A percentile compares a stretch with the other conserved stretches of the same genome.
These are phyloP conservation scores for Remersonia thermophila DNA, from an alignment of 2,329 filamentous ascomycete species.

Conservation along the genomic window DNA sequence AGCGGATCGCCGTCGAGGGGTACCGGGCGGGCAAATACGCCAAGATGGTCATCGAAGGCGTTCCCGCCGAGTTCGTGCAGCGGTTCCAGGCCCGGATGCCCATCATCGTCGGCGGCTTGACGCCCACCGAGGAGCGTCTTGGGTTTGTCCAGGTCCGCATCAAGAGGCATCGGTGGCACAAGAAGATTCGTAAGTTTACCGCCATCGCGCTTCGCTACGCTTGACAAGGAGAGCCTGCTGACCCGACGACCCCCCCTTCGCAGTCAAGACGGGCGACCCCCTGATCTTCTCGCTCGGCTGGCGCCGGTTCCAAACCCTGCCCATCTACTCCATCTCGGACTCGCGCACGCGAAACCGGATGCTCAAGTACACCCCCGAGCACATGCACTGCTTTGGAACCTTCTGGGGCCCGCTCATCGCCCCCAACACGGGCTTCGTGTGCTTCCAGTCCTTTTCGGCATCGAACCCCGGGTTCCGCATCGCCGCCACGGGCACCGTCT, in stretches of 20 bases:
- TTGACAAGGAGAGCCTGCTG: no score
- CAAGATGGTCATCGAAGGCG: slow-evolving; percentile 75
- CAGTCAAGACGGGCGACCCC: slow-evolving; percentile 89
- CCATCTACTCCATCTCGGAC: slow-evolving; percentile 90
- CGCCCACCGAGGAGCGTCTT: slow-evolving; percentile 87
- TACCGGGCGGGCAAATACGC: slow-evolving; percentile 88
- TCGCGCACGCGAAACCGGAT: slow-evolving; percentile 89
- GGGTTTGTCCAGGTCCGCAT: slow-evolving; percentile 92
- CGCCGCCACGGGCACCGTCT: slow-evolving; percentile 82
- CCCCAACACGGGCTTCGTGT: slow-evolving; percentile 91
- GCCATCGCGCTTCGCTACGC: no score
- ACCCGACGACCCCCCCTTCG: no score
- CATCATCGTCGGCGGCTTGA: slow-evolving; percentile 80
- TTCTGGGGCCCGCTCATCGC: slow-evolving; percentile 92
- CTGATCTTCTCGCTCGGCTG: slow-evolving; percentile 95
- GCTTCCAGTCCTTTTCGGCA: slow-evolving; percentile 78
- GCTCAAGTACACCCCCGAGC: slow-evolving; percentile 98
- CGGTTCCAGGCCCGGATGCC: slow-evolving; percentile 74
- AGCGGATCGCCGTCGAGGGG: slow-evolving; percentile 75
- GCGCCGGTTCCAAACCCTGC: slow-evolving; percentile 85
- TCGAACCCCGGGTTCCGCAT: slow-evolving; percentile 85
- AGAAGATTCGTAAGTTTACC: slow-evolving; percentile 64
- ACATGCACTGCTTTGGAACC: slow-evolving; percentile 97
- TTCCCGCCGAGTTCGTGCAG: slow-evolving; percentile 79
- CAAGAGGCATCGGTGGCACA: slow-evolving; percentile 97